Evolutionary conservation across 2,329 filamentous ascomycete genomes (phyloP).

Genomic region (Aaosphaeria pasadenensis): DNA sequence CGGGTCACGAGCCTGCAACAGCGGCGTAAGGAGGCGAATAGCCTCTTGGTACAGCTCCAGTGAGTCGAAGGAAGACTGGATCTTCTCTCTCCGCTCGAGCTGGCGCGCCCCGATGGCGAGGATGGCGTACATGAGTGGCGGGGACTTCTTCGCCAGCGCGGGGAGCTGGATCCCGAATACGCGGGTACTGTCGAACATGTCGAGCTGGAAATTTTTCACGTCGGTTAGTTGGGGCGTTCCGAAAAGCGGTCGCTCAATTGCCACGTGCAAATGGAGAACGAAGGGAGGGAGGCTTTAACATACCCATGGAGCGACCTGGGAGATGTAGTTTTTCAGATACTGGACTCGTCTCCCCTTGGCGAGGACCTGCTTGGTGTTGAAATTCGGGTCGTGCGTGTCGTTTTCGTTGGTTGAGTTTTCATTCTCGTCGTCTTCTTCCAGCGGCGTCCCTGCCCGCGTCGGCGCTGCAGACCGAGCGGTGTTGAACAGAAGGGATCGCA

Average conservation of each 20-base stretch:
- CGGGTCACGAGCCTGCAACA: constrained; percentile 47
- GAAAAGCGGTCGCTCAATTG: background rate
- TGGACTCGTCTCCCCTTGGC: constrained; percentile 19
- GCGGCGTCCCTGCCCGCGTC: constrained; percentile 19
- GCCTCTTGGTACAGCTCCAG: constrained; percentile 51
- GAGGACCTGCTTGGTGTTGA: constrained; percentile 18
- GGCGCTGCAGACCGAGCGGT: constrained; percentile 25
- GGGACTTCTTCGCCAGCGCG: constrained; percentile 43
- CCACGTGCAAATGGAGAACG: background rate
- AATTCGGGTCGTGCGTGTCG: background rate
- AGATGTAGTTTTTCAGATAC: constrained; percentile 29
- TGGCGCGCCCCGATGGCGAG: constrained; percentile 53
- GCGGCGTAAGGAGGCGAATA: constrained; percentile 48
- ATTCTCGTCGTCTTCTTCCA: constrained; percentile 4
- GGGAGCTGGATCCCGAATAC: constrained; percentile 51
- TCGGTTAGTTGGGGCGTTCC: background rate
- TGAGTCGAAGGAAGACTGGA: constrained; percentile 42
- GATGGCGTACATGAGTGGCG: constrained; percentile 49
- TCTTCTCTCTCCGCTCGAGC: constrained; percentile 45
- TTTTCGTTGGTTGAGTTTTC: background rate
- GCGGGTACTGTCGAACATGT: constrained; percentile 52
- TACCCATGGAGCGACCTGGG: constrained; percentile 26
- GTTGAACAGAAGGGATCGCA: constrained; percentile 24
- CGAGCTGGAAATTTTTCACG: constrained; percentile 34
- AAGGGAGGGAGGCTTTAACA: background rate